Conservation (phyloP, 78 protist species). For the Capsaspora owczarzaki region DNA sequence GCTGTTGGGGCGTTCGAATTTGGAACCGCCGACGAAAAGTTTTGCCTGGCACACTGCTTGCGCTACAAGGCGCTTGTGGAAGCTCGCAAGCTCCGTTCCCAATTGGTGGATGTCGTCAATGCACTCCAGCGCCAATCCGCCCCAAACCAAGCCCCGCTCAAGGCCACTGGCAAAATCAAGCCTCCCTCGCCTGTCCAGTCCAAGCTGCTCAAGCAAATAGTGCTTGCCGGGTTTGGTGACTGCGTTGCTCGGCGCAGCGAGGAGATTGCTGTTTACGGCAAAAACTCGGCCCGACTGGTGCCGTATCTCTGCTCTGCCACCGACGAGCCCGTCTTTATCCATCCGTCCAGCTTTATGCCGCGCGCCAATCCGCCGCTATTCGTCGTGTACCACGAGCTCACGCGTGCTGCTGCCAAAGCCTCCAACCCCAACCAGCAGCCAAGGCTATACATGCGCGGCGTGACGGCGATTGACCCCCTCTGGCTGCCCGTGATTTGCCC, state of each 20-base stretch:
- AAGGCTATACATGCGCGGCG: neutral
- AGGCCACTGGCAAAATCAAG: neutral
- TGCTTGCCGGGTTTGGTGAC: slow-evolving; percentile 18
- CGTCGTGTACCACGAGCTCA: neutral
- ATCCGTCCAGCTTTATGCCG: neutral
- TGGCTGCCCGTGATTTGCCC: slow-evolving; percentile 28
- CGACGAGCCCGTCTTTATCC: slow-evolving; percentile 4
- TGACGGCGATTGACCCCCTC: neutral
- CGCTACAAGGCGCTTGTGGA: slow-evolving; percentile 34
- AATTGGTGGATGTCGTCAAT: slow-evolving; percentile 15
- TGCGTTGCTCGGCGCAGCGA: slow-evolving; percentile 28
- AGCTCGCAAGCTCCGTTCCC: slow-evolving; percentile 19
- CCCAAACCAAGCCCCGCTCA: neutral
- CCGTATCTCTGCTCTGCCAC: neutral
- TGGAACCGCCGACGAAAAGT: neutral
- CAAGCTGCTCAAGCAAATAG: slow-evolving; percentile 3
- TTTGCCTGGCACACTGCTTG: neutral
- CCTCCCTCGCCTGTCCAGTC: neutral
- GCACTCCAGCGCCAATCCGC: too few relatives aligned
- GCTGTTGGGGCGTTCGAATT: slow-evolving; percentile 33
- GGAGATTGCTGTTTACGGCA: neutral
- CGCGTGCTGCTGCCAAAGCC: too few relatives aligned
- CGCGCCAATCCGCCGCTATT: neutral
- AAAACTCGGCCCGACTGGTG: neutral
- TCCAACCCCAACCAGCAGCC: too few relatives aligned